phyloP scores from a whole-genome alignment of 192 early-diverging fungal species.

The Coemansia sp. region DNA sequence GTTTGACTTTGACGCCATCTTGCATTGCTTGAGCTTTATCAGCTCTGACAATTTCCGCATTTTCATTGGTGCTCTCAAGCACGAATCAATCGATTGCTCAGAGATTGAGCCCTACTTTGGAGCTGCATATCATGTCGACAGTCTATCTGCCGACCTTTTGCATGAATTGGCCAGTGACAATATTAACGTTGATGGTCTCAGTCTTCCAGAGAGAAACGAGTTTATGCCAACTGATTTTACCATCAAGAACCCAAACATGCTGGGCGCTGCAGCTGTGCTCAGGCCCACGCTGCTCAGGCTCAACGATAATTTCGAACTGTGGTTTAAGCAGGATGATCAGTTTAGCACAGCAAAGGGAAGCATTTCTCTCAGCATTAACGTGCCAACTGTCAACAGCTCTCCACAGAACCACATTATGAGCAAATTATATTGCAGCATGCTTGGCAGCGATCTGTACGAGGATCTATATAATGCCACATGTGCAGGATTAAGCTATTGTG shows the following conservation, averaged over 20 bases:
- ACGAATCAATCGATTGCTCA: conserved; percentile 21
- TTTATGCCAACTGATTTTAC: conserved; percentile 40
- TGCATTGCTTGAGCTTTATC: conserved; percentile 62
- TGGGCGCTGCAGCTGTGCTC: not conserved
- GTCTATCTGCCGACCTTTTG: not conserved
- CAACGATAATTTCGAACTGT: conserved; percentile 60
- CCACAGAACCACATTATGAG: conserved; percentile 74
- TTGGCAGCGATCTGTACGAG: conserved; percentile 84
- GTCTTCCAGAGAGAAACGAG: conserved; percentile 7
- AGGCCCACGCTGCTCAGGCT: conserved; percentile 19
- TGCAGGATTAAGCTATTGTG: not conserved
- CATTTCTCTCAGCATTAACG: conserved; percentile 62
- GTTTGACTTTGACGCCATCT: conserved; percentile 63
- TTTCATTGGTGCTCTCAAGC: conserved; percentile 40
- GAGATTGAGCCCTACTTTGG: conserved; percentile 75
- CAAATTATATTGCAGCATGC: conserved; percentile 87
- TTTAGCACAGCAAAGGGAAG: conserved; percentile 83
- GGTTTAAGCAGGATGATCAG: conserved; percentile 91
- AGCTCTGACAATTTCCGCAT: conserved; percentile 60
- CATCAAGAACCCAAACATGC: not conserved
- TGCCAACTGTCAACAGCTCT: conserved; percentile 84
- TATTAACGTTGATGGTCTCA: not conserved
- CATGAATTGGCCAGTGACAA: conserved; percentile 60
- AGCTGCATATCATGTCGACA: conserved; percentile 68
- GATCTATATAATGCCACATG: conserved; percentile 60